These are phyloP conservation scores for Funneliformis geosporum DNA, from an alignment of 192 early-diverging fungal species.

Conservation along the genomic window DNA sequence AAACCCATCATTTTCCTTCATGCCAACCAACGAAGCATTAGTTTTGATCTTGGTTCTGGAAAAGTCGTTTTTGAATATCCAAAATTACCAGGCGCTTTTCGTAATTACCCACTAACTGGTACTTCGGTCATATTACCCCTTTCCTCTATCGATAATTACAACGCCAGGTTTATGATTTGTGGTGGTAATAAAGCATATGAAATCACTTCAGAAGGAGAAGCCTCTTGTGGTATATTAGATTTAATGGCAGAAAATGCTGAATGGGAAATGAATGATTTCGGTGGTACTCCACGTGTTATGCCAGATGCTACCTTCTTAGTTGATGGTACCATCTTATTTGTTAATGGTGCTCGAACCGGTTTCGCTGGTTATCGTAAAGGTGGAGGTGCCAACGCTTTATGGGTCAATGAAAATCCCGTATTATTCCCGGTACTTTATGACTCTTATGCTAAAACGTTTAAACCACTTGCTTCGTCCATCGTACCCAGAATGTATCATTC, in stretches of 20 bases:
- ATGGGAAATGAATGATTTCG: conserved; percentile 51
- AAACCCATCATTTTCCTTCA: conserved; percentile 37
- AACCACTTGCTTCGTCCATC: conserved; percentile 41
- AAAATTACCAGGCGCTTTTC: conserved; percentile 44
- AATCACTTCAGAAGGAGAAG: conserved; percentile 37
- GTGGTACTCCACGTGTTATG: conserved; percentile 44
- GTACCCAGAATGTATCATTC: conserved; percentile 70
- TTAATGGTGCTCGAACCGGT: conserved; percentile 60
- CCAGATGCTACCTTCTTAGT: conserved; percentile 51
- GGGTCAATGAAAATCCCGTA: conserved; percentile 47
- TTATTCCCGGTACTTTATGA: conserved; percentile 60
- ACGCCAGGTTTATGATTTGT: conserved; percentile 57
- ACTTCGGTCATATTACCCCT: conserved; percentile 57
- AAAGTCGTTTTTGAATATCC: conserved; percentile 42
- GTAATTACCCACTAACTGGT: conserved; percentile 60
- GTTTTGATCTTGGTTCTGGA: conserved; percentile 34
- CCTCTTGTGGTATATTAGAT: conserved; percentile 52
- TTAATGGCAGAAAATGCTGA: conserved; percentile 41
- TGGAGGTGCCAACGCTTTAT: conserved; percentile 10
- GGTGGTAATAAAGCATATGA: conserved; percentile 54
- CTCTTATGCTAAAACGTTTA: conserved; percentile 42
- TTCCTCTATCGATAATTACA: conserved; percentile 54
- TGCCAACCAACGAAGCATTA: conserved; percentile 40
- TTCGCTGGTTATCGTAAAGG: conserved; percentile 51
- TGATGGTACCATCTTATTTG: conserved; percentile 52